These are phyloP conservation scores for Trebouxia sp. DNA, from an alignment of 139 green algal species.

Conservation along the genomic window DNA sequence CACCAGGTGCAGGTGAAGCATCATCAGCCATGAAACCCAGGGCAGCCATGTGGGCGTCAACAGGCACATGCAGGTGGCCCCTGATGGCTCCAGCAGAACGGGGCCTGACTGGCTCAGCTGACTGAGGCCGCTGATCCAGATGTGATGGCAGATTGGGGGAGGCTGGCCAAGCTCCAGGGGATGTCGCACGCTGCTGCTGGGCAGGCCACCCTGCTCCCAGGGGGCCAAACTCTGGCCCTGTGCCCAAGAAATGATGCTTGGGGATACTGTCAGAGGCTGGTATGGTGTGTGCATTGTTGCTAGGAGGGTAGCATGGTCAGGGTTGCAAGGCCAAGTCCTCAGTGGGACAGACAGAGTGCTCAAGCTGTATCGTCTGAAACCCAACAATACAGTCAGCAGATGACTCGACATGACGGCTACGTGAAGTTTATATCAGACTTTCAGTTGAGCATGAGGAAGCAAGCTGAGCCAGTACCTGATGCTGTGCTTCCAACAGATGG, in stretches of 20 bases:
- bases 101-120: neutral
- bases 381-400: too few relatives aligned
- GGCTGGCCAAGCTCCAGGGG: neutral
- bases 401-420: neutral
- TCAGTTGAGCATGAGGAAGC: too few relatives aligned
- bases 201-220: neutral
- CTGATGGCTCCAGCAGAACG: neutral
- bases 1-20: neutral
- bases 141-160: neutral
- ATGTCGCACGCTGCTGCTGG: neutral
- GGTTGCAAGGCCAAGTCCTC: too few relatives aligned
- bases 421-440: neutral
- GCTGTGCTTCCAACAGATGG: neutral
- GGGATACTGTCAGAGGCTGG: too few relatives aligned
- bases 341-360: too few relatives aligned
- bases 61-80: neutral
- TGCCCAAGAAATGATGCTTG: neutral
- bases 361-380: too few relatives aligned
- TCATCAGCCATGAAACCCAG: conserved; percentile 17
- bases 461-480: too few relatives aligned
- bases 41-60: conserved; percentile 7
- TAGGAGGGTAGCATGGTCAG: neutral
- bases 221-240: neutral
- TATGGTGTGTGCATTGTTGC: too few relatives aligned
- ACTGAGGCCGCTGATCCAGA: neutral